Base-by-base conservation (phyloP, 257 asterid genomes). In the Asclepias syriaca region DNA sequence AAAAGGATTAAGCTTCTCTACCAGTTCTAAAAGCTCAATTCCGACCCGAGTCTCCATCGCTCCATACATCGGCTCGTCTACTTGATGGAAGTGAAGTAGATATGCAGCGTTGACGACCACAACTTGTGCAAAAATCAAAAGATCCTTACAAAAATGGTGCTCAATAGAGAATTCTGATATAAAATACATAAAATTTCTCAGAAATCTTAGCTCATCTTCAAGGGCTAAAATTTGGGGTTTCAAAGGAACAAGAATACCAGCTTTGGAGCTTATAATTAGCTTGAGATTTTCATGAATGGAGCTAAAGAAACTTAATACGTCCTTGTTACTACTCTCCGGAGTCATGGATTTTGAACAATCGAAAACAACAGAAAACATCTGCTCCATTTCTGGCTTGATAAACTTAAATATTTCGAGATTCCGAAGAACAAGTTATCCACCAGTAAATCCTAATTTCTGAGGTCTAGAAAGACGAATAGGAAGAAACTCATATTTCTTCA, bases 371-470 rank as follows among this genome's bases (percentile, higher is more conserved):
- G 46, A 61, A 61, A 5, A 29, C 66, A 32, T 61, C 16, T 61
- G 24, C 8, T 61, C 66, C 45, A 61, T 61, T 61, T 61, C 66
- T 61, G 66, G 66, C 22, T 14, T 61, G 48, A 61, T 61, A 32
- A 61, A 34, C 40, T 2, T 15, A 48, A 32, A 21, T 13, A 4
- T 34, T 3, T 14, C 13, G 2, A 16, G 18, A 32, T 32, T 40
- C 13, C 5, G 3, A 12, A 24, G 0, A 3, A 5, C 8, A 6
- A 29, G 45, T 13, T 60, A 8, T 29, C 18, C 66, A 13, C 45
- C n/a, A 4, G 45, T 37, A 0, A 10, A 9, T 1, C 11, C 4
- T 60, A n/a, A 60, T 60, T n/a, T 60, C 21, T n/a, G 6, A 60
- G 15, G 11, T 60, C 21, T 40, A 29, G 61, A 56, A 56, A 21